Base-by-base conservation (phyloP, 768 basidiomycete genomes). In the Termitomyces sp. region DNA sequence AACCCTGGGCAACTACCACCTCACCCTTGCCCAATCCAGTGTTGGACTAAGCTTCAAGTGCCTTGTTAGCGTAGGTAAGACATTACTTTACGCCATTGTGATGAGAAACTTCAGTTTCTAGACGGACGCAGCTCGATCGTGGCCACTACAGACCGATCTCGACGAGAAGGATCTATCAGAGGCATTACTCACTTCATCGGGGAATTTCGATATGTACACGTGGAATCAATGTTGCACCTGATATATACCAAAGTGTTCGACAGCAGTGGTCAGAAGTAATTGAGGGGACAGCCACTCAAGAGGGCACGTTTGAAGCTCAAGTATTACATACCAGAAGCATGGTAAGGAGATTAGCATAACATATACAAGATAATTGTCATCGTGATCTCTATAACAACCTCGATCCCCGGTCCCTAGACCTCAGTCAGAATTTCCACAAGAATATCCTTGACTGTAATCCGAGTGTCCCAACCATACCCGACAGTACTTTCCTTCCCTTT, bases 361-460 rank as follows among this genome's bases (percentile, higher is more conserved):
- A 18, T 18, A 8, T 7, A 18, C 18, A 18, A 2, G 16, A 6
- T 39, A 18, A 18, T 37, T 37, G 39, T 7, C 6, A 39, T 41
- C 39, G n/a, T 18, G 1, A 39, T 39, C 16, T 39, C 15, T 16
- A 5, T 16, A 16, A 39, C 4, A 20, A 3, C 5, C 44, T 12
- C 7, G 20, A 5, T n/a, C 18, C 18, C 6, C 2, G 4, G 11
- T 16, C 30, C 11, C 65, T 60, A 75, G 9, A 86, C 83, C 46
- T 82, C 78, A 1, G 78, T 71, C 62, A 87, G 67, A 33, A 88
- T 78, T 37, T 77, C 73, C 1, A 89, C 83, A 54, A 90, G 68
- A 24, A 89, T 80, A 63, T 86, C 84, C 68, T 89, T 89, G 15
- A 89, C 79, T 13, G 84, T 87, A 62, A 65, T 70, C 41, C 70